Conservation (phyloP, 805 yeast genomes). For the Dipodascopsis uninucleata region DNA sequence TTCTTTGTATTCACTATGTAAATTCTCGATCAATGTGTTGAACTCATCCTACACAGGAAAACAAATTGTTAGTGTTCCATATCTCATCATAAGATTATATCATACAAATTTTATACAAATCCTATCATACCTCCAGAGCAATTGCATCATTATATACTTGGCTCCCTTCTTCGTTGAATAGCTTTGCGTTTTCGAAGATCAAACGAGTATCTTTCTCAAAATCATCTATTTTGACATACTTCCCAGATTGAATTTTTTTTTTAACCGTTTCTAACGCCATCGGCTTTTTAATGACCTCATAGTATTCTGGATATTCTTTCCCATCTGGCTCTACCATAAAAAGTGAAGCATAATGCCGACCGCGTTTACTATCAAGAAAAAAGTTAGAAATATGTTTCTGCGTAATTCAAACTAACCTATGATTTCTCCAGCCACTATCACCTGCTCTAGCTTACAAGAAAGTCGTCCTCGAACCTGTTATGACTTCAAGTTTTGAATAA, state of each 20-base stretch:
- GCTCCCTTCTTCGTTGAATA: constrained; percentile 71
- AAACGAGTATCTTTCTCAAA: constrained; percentile 57
- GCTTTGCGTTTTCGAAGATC: constrained; percentile 74
- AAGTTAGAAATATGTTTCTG: constrained; percentile 50
- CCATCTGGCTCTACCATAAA: constrained; percentile 72
- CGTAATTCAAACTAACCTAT: too few relatives aligned
- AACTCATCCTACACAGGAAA: too few relatives aligned
- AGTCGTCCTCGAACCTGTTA: too few relatives aligned
- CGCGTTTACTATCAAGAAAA: constrained; percentile 43
- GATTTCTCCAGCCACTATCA: too few relatives aligned
- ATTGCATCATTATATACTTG: constrained; percentile 68
- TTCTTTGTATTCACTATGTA: too few relatives aligned
- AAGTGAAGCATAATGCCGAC: constrained; percentile 44
- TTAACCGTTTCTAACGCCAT: constrained; percentile 62
- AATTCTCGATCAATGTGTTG: too few relatives aligned
- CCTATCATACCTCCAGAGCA: constrained; percentile 50
- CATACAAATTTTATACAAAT: neutral
- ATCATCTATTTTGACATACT: constrained; percentile 52
- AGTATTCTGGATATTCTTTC: constrained; percentile 75
- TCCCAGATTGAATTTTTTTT: constrained; percentile 49
- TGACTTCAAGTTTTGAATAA: too few relatives aligned
- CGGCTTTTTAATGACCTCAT: constrained; percentile 65
- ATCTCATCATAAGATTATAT: neutral
- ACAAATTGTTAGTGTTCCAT: constrained; percentile 2
- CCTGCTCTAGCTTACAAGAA: too few relatives aligned